phyloP scores from a whole-genome alignment of 148 eudicot species.

The Camellia lanceoleosa region DNA sequence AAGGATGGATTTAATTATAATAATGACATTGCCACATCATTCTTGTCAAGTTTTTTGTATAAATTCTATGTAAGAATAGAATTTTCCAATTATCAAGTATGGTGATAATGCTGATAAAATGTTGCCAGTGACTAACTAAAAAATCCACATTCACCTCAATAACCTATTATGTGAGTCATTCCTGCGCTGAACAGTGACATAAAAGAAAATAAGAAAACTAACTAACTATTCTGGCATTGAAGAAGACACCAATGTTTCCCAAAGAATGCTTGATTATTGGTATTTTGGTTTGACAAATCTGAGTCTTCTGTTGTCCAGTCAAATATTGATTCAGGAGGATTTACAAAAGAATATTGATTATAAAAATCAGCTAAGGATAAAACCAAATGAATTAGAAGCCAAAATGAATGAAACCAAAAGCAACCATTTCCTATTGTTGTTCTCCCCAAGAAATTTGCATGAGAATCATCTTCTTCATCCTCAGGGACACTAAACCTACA shows the following conservation, averaged over 20 bases:
- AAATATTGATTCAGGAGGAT: conserved; percentile 81
- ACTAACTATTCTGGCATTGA: conserved; percentile 90
- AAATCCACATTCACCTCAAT: not conserved
- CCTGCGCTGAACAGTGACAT: not conserved
- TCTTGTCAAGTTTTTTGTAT: no score
- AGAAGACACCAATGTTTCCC: conserved; percentile 98
- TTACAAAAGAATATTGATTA: conserved; percentile 35
- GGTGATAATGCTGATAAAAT: not conserved
- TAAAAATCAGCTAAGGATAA: conserved; percentile 1
- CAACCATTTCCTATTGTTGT: conserved; percentile 94
- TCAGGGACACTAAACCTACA: conserved; percentile 86
- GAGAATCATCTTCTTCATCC: conserved; percentile 67
- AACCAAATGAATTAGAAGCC: conserved; percentile 7
- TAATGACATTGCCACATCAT: no score
- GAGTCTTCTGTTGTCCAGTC: conserved; percentile 96
- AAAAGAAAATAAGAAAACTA: conserved; percentile 4
- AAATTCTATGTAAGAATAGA: no score
- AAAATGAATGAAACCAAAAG: conserved; percentile 10
- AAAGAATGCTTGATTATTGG: conserved; percentile 74
- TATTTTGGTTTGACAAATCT: conserved; percentile 64
- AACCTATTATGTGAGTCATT: not conserved
- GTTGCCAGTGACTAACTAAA: not conserved
- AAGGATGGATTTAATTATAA: no score
- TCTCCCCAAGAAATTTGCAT: conserved; percentile 54
- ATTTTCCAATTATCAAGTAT: no score